A percentile compares a stretch with the other conserved stretches of the same genome.
phyloP scores from a whole-genome alignment of 1,284 basidiomycete genomes.

The Lentinula novae-zelandiae region DNA sequence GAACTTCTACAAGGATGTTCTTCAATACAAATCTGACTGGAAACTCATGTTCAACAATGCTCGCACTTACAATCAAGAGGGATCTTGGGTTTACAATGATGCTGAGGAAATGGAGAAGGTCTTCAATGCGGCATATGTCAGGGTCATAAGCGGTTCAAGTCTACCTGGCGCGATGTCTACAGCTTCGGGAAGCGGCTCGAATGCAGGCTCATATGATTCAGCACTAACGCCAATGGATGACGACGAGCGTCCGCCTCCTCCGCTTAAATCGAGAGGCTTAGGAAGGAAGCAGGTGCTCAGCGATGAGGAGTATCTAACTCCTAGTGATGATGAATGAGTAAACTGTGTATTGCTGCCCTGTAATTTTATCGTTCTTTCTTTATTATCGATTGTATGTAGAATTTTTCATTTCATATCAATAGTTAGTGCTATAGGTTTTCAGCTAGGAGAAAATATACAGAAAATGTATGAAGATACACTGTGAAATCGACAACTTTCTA shows the following conservation, averaged over 20 bases:
- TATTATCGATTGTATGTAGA: neutral
- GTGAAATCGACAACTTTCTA: neutral
- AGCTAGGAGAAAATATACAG: neutral
- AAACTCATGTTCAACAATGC: conserved; percentile 92
- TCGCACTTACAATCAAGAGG: conserved; percentile 84
- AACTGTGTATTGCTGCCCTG: too few relatives aligned
- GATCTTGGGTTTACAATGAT: conserved; percentile 91
- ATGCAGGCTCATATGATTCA: conserved; percentile 54
- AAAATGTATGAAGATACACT: neutral
- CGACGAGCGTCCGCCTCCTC: conserved; percentile 57
- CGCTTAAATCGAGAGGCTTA: conserved; percentile 45
- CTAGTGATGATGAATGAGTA: conserved; percentile 51
- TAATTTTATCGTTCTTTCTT: too few relatives aligned
- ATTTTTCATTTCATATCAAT: neutral
- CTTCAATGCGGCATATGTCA: conserved; percentile 65
- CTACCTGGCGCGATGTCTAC: conserved; percentile 65
- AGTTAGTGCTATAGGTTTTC: neutral
- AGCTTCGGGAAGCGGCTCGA: conserved; percentile 31
- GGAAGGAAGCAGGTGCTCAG: conserved; percentile 69
- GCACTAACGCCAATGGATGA: conserved; percentile 77
- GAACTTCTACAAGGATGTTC: conserved; percentile 74
- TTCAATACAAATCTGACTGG: conserved; percentile 79
- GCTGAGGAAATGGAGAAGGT: conserved; percentile 90
- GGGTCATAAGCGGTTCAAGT: conserved; percentile 57
- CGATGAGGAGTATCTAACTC: conserved; percentile 72